A percentile compares a stretch with the other conserved stretches of the same genome.
phyloP scores from a whole-genome alignment of 2,329 filamentous ascomycete genomes.

The Arthrobotrys pseudoclavata region DNA sequence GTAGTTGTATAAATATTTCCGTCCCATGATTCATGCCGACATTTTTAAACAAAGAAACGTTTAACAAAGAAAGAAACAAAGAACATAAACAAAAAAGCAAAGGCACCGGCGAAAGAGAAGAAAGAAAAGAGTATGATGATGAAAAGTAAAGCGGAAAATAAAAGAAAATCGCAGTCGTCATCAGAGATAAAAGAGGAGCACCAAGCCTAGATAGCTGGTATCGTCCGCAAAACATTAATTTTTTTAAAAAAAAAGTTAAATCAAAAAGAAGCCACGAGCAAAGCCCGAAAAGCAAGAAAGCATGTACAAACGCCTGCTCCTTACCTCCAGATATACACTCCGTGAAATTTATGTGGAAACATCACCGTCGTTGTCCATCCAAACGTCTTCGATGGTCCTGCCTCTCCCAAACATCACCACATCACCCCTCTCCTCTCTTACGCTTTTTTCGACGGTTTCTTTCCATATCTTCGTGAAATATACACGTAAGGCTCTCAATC shows the following conservation, averaged over 20 bases:
- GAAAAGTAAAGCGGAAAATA: background rate
- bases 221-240: background rate
- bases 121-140: background rate
- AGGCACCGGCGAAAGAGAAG: background rate
- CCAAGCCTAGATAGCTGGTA: background rate
- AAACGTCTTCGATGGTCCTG: slow-evolving; percentile 63
- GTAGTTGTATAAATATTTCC: slow-evolving; percentile 30
- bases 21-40: slow-evolving; percentile 13
- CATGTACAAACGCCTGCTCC: slow-evolving; percentile 28
- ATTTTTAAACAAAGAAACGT: background rate
- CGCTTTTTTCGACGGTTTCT: slow-evolving; percentile 73
- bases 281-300: background rate
- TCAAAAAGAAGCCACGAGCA: background rate
- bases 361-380: slow-evolving; percentile 63
- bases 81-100: background rate
- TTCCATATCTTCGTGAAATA: slow-evolving; percentile 91
- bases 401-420: slow-evolving; percentile 65
- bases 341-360: slow-evolving; percentile 61
- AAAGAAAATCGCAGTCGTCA: background rate
- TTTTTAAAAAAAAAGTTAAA: background rate
- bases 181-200: background rate
- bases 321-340: slow-evolving; percentile 23
- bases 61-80: background rate
- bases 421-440: slow-evolving; percentile 68
- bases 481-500: slow-evolving; percentile 80